Percentiles rank a stretch among this genome's conserved stretches.
phyloP scores from a whole-genome alignment of 1,139 yeast species.

The Saccharomyces hybrid region DNA sequence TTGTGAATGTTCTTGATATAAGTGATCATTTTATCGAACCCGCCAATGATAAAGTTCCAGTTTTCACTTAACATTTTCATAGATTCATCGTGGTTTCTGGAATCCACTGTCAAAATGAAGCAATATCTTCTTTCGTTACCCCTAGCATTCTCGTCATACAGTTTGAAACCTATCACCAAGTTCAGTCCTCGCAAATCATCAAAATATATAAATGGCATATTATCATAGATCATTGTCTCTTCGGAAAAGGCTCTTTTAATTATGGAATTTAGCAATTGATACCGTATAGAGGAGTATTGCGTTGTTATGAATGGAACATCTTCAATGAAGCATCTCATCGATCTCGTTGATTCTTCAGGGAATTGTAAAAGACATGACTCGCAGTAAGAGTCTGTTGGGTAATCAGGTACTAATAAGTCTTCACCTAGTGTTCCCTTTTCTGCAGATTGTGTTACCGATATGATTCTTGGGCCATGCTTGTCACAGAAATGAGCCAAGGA shows the following conservation, averaged over 20 bases:
- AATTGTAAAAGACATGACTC: slow-evolving; percentile 49
- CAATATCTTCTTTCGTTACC: slow-evolving; percentile 74
- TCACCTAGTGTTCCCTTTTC: slow-evolving; percentile 18
- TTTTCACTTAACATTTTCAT: slow-evolving; percentile 39
- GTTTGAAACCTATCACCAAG: slow-evolving; percentile 56
- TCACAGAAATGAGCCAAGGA: slow-evolving; percentile 80
- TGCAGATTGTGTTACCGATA: slow-evolving; percentile 61
- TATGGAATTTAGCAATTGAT: slow-evolving; percentile 34
- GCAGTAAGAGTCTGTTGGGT: slow-evolving; percentile 44
- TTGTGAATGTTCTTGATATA: slow-evolving; percentile 38
- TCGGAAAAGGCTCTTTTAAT: slow-evolving; percentile 64
- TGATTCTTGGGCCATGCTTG: slow-evolving; percentile 71
- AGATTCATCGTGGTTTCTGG: slow-evolving; percentile 37
- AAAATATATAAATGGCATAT: slow-evolving; percentile 64
- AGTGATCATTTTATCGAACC: slow-evolving; percentile 45
- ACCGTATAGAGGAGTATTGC: slow-evolving; percentile 51
- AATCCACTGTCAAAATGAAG: slow-evolving; percentile 53
- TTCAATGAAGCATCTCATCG: slow-evolving; percentile 19
- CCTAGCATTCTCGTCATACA: slow-evolving; percentile 62
- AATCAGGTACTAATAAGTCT: slow-evolving; percentile 28
- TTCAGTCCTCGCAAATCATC: slow-evolving; percentile 65
- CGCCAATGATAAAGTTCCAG: slow-evolving; percentile 51
- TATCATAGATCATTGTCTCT: slow-evolving; percentile 60
- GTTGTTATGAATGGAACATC: slow-evolving; percentile 39
- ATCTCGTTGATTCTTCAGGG: slow-evolving; percentile 34